phyloP scores from a whole-genome alignment of 257 asterid genomes.

The Solanum sitiens region DNA sequence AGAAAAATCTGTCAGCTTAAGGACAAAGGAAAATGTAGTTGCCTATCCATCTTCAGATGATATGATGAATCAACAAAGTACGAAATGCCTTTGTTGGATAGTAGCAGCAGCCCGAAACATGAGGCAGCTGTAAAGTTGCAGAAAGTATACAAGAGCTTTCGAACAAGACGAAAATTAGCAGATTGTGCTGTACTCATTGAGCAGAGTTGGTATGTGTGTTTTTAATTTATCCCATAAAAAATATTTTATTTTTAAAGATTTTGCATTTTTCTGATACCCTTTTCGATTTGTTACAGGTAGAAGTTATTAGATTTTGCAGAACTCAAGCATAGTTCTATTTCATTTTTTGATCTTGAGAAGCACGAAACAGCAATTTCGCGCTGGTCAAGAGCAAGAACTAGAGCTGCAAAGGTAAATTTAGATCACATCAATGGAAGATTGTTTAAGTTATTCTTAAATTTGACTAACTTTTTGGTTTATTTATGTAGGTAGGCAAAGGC shows the following conservation, averaged over 20 bases:
- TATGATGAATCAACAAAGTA: neutral
- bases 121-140: slow-evolving; percentile 52
- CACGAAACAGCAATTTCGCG: slow-evolving; percentile 49
- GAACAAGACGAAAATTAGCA: slow-evolving; percentile 48
- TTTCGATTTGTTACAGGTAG: slow-evolving; percentile 16
- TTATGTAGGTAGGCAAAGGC: slow-evolving; percentile 47
- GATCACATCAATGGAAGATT: neutral
- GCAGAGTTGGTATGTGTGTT: slow-evolving; percentile 33
- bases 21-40: neutral
- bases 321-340: slow-evolving; percentile 43
- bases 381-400: slow-evolving; percentile 56
- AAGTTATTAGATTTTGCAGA: slow-evolving; percentile 42
- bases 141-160: slow-evolving; percentile 49
- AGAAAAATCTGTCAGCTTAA: neutral
- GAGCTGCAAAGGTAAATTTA: slow-evolving; percentile 45
- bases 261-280: neutral
- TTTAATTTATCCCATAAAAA: neutral
- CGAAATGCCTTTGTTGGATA: slow-evolving; percentile 3
- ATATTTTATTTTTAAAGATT: neutral
- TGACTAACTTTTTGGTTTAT: neutral
- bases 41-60: neutral
- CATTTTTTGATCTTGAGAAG: slow-evolving; percentile 34
- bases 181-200: slow-evolving; percentile 64
- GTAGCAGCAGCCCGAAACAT: slow-evolving; percentile 20
- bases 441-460: neutral